Evolutionary conservation across 2,329 filamentous ascomycete species (phyloP).

Genomic region (Colletotrichum cuscutae): DNA sequence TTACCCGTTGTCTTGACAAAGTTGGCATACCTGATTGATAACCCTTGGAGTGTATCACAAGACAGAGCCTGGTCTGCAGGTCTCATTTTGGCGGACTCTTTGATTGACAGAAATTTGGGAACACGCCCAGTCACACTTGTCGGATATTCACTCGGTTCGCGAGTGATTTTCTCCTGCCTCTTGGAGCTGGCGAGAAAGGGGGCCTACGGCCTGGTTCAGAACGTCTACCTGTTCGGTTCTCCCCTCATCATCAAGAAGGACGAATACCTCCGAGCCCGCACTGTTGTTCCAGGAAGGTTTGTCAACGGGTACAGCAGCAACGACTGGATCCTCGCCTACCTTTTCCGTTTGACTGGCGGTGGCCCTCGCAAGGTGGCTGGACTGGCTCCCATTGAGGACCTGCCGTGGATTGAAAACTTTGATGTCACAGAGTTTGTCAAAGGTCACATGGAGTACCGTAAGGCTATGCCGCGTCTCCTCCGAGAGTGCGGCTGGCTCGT

Average conservation of each 20-base stretch:
- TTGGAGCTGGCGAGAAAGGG: conserved; percentile 87
- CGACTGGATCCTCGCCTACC: conserved; percentile 97
- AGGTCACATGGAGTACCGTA: conserved; percentile 97
- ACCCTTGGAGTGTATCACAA: conserved; percentile 97
- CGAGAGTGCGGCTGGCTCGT: conserved; percentile 91
- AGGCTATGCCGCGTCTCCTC: conserved; percentile 88
- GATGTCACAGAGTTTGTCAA: conserved; percentile 87
- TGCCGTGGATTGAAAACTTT: conserved; percentile 89
- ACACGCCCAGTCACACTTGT: conserved; percentile 92
- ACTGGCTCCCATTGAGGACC: conserved; percentile 77
- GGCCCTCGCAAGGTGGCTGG: conserved; percentile 91
- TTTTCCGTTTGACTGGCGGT: conserved; percentile 93
- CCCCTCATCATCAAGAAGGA: conserved; percentile 92
- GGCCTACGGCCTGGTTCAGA: conserved; percentile 88
- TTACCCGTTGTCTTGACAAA: conserved; percentile 94
- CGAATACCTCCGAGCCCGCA: conserved; percentile 83
- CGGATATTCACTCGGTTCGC: conserved; percentile 91
- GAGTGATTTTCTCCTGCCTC: conserved; percentile 92
- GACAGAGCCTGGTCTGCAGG: conserved; percentile 90
- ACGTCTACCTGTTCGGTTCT: conserved; percentile 94
- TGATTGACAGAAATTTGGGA: conserved; percentile 91
- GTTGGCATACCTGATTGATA: conserved; percentile 95
- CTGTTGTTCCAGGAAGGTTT: conserved; percentile 91
- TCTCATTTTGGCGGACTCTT: conserved; percentile 91
- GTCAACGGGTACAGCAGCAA: conserved; percentile 94